phyloP scores from a whole-genome alignment of 2,329 filamentous ascomycete species.

The Pleurostoma richardsiae region DNA sequence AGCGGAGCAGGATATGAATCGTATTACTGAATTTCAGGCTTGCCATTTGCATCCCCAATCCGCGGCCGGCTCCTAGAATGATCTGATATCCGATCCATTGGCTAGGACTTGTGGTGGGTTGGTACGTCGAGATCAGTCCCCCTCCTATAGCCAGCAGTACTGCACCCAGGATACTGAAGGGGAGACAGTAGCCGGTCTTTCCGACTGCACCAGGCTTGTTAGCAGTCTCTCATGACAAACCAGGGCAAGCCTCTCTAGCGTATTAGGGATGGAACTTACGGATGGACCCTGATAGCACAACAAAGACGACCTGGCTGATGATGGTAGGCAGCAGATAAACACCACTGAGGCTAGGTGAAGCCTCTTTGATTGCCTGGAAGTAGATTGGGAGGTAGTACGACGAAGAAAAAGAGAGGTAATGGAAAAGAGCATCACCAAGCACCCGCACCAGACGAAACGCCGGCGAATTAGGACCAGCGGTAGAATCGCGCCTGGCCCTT shows the following conservation, averaged over 20 bases:
- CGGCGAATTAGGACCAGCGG: constrained; percentile 12
- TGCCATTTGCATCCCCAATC: constrained; percentile 6
- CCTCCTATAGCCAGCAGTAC: constrained; percentile 7
- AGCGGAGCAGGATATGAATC: neutral
- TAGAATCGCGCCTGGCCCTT: constrained; percentile 18
- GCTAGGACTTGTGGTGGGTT: constrained; percentile 3
- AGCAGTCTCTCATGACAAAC: constrained; percentile 16
- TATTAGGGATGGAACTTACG: constrained; percentile 10
- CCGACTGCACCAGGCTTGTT: constrained; percentile 11
- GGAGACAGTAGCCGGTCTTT: constrained; percentile 10
- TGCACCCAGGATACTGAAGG: constrained; percentile 7
- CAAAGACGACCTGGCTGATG: constrained; percentile 2
- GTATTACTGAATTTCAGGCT: neutral
- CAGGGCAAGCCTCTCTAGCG: constrained; percentile 9
- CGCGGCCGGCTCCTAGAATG: constrained; percentile 9
- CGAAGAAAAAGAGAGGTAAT: constrained; percentile 35
- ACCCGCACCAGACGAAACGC: constrained; percentile 2
- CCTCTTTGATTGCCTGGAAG: constrained; percentile 39
- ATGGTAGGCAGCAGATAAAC: constrained; percentile 4
- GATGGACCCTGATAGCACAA: constrained; percentile 7
- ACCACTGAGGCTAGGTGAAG: constrained; percentile 1
- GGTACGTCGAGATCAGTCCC: constrained; percentile 11
- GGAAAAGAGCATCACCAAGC: constrained; percentile 14
- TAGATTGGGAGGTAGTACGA: constrained; percentile 44
- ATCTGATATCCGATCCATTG: constrained; percentile 12